Conservation (phyloP, 2,329 filamentous ascomycete species). For the Talaromyces sp. region DNA sequence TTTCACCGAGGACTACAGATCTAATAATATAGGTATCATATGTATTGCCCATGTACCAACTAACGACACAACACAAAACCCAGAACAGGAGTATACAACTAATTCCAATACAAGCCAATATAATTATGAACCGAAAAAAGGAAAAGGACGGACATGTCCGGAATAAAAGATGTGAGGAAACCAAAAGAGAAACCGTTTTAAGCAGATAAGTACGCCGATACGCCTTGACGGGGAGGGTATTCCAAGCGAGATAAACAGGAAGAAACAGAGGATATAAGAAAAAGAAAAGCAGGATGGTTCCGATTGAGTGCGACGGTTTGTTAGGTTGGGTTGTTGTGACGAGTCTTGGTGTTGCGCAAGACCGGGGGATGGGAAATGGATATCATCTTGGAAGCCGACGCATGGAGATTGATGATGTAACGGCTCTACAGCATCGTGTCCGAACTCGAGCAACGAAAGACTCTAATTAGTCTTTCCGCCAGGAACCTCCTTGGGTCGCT, state of each 20-base stretch:
- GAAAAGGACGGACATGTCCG: not conserved
- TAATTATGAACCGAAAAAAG: not conserved
- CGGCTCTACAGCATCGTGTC: not conserved
- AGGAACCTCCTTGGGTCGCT: constrained; percentile 30
- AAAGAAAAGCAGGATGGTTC: not conserved
- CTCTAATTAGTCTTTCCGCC: constrained; percentile 16
- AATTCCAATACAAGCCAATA: not conserved
- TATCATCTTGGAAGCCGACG: not conserved
- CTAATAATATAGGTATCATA: not conserved
- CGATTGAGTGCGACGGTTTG: not conserved
- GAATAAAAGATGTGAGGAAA: not conserved
- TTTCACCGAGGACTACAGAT: not conserved
- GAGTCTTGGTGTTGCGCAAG: not conserved
- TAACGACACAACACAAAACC: not conserved
- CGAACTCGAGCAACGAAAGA: not conserved
- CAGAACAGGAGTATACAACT: not conserved
- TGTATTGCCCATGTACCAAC: not conserved
- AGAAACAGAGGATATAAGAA: not conserved
- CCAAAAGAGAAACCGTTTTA: not conserved
- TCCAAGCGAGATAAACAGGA: constrained; percentile 7
- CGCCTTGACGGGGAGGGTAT: constrained; percentile 15
- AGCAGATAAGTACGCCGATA: constrained; percentile 1
- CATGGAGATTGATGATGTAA: not conserved
- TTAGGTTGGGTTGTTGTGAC: not conserved
- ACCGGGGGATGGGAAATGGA: not conserved